Conservation (phyloP, 2,329 filamentous ascomycete species). For the Cryphonectria parasitica region DNA sequence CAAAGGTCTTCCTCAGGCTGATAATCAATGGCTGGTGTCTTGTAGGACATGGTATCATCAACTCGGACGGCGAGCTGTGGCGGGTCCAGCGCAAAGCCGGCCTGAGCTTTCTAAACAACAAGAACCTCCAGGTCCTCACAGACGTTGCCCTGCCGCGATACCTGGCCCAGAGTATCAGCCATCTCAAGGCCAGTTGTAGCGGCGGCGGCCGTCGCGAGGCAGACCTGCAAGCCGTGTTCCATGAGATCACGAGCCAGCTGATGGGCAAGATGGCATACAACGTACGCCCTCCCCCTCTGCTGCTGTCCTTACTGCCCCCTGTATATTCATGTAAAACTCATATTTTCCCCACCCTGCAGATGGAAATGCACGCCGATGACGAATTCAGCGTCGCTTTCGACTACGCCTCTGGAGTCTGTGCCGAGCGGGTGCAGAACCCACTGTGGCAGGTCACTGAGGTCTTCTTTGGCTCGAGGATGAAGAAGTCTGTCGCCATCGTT, state of each 20-base stretch:
- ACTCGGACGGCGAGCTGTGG: slow-evolving; percentile 67
- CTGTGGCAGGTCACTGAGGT: slow-evolving; percentile 64
- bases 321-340: not conserved
- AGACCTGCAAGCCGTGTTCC: slow-evolving; percentile 63
- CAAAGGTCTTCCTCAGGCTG: not conserved
- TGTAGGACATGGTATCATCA: slow-evolving; percentile 66
- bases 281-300: slow-evolving; percentile 37
- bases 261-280: slow-evolving; percentile 73
- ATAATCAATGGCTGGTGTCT: not conserved
- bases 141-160: slow-evolving; percentile 61
- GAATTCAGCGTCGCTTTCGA: slow-evolving; percentile 66
- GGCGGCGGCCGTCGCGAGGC: slow-evolving; percentile 39
- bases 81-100: slow-evolving; percentile 66
- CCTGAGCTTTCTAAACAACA: slow-evolving; percentile 58
- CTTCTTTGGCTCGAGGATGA: slow-evolving; percentile 52
- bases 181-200: slow-evolving; percentile 41
- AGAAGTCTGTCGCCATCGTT: slow-evolving; percentile 53
- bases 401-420: slow-evolving; percentile 62
- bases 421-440: slow-evolving; percentile 68
- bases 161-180: slow-evolving; percentile 47
- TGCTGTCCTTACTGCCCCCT: not conserved
- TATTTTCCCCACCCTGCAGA: slow-evolving; percentile 41
- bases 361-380: slow-evolving; percentile 67
- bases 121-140: slow-evolving; percentile 61
- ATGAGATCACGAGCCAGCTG: slow-evolving; percentile 66